Base-by-base conservation (phyloP, 768 basidiomycete genomes). In the Mrakia gelida region DNA sequence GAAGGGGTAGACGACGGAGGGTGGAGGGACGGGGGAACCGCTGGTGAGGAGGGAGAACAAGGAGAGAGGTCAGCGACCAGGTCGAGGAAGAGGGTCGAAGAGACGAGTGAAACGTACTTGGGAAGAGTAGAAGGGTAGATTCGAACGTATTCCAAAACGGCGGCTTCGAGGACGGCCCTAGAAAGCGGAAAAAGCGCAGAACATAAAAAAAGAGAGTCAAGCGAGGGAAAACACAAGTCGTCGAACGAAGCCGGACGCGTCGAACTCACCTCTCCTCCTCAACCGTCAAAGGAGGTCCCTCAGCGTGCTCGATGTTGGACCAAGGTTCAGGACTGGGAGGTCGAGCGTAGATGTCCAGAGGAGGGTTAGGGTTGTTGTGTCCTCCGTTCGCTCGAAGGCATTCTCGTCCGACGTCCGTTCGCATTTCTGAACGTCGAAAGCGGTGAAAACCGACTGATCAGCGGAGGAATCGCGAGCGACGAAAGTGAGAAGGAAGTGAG, bases 121-220 rank as follows among this genome's bases (percentile, higher is more conserved):
- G 18, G 28, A 28, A 71, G 59, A 13, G 70, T 71, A 4, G 34
- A 61, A 26, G 76, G 68, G 59, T 71, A 77, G 28, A 72, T 41
- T 45, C 76, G 76, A 21, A 62, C 70, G 76, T 77, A 77, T 45
- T 77, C 76, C 41, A 59, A 30, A 28, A 77, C 23, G 11, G 76
- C 67, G 13, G 7, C 52, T 18, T 77, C 59, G 67, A 77, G 34
- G 23, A 52, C 26, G 18, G 62, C 23, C 23, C 75, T 75, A 65
- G 23, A 8, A 67, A 49, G 26, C 38, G 8, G 30, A 63, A 32
- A 67, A 6, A 32, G 13, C 34, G 49, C 16, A 32, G 34, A 15
- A 18, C 5, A 13, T 28, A 10, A 13, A 7, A 8, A 52, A 28
- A 41, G 49, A 3, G 52, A 34, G 72, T 8, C 34, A 61, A 61